Conservation (phyloP, 805 yeast species). For the Cyberlindnera galapagoensis region DNA sequence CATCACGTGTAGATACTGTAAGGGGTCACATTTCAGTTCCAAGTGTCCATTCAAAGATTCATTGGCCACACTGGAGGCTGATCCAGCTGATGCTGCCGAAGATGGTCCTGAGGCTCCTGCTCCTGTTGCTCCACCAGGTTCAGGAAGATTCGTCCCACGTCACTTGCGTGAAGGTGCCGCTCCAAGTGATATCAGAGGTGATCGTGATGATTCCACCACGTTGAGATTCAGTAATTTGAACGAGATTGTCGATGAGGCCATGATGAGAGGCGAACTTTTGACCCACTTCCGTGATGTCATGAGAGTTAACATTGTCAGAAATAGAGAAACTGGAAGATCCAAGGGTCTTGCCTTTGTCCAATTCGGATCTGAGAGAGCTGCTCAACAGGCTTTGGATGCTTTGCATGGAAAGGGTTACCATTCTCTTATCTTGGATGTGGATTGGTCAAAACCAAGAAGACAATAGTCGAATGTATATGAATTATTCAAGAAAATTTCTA, state of each 20-base stretch:
- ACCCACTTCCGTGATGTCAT: slow-evolving; percentile 57
- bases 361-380: slow-evolving; percentile 58
- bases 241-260: slow-evolving; percentile 75
- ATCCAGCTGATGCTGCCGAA: slow-evolving; percentile 32
- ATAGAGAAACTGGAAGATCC: slow-evolving; percentile 89
- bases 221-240: slow-evolving; percentile 89
- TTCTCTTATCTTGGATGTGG: slow-evolving; percentile 70
- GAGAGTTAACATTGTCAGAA: slow-evolving; percentile 79
- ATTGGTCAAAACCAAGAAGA: slow-evolving; percentile 41
- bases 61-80: slow-evolving; percentile 36
- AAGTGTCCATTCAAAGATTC: slow-evolving; percentile 95
- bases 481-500: background rate
- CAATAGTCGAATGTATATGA: background rate
- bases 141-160: slow-evolving; percentile 58
- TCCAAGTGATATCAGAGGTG: slow-evolving; percentile 35
- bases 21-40: slow-evolving; percentile 87
- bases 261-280: slow-evolving; percentile 66
- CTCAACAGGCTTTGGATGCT: slow-evolving; percentile 68
- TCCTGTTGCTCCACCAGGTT: slow-evolving; percentile 34
- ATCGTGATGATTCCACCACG: slow-evolving; percentile 82
- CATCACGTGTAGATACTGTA: slow-evolving; percentile 82
- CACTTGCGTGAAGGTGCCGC: slow-evolving; percentile 39
- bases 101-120: slow-evolving; percentile 31
- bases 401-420: slow-evolving; percentile 90
- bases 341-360: slow-evolving; percentile 95